These are phyloP conservation scores for Iberis pinnata DNA, from an alignment of 345 rosid genomes.

Conservation along the genomic window DNA sequence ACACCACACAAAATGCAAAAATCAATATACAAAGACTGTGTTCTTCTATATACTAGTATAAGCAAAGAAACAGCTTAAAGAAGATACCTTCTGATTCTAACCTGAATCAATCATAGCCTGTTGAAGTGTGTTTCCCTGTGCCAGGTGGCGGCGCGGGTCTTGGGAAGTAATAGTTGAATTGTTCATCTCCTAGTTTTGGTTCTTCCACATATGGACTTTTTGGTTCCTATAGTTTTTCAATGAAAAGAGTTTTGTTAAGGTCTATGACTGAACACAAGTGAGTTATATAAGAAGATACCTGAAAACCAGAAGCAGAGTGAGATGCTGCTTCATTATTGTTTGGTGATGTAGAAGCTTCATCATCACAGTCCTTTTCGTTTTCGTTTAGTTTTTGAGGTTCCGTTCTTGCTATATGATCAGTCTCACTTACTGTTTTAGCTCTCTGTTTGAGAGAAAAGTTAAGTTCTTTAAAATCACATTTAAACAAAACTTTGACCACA, in stretches of 20 bases:
- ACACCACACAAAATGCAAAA: constrained; percentile 5
- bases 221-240: constrained; percentile 22
- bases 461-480: background rate
- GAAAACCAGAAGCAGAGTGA: constrained; percentile 35
- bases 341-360: constrained; percentile 44
- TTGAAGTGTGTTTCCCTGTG: constrained; percentile 48
- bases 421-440: constrained; percentile 59
- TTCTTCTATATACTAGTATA: background rate
- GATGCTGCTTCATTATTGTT: constrained; percentile 43
- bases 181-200: constrained; percentile 40
- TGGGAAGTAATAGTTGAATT: constrained; percentile 42
- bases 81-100: constrained; percentile 6
- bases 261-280: constrained; percentile 15
- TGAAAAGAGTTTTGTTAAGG: background rate
- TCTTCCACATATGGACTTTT: constrained; percentile 77
- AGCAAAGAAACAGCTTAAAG: background rate
- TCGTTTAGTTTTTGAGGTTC: constrained; percentile 46
- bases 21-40: constrained; percentile 7
- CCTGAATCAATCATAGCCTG: constrained; percentile 32
- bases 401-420: constrained; percentile 34
- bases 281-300: constrained; percentile 40
- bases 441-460: constrained; percentile 38
- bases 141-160: constrained; percentile 70
- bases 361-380: constrained; percentile 34
- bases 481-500: background rate